Evolutionary conservation across 768 basidiomycete species (phyloP).

Genomic region (Tricholoma flavovirens): DNA sequence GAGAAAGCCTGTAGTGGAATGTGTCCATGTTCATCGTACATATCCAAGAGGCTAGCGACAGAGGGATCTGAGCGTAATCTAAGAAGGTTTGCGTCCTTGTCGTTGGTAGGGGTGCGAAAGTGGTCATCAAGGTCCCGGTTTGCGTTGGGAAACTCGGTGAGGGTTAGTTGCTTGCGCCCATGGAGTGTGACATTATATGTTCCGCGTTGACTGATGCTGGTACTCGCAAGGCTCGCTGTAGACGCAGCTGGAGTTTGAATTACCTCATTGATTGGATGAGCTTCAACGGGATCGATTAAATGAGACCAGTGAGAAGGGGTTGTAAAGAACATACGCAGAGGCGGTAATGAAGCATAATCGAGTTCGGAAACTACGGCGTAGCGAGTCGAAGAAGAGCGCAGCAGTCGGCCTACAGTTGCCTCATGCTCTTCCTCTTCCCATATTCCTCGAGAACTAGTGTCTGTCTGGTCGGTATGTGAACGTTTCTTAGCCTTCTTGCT

Average conservation of each 20-base stretch:
- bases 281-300: slow-evolving; percentile 23
- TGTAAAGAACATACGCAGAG: slow-evolving; percentile 52
- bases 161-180: slow-evolving; percentile 51
- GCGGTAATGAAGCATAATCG: slow-evolving; percentile 54
- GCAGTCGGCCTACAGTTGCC: slow-evolving; percentile 42
- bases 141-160: slow-evolving; percentile 62
- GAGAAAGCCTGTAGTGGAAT: slow-evolving; percentile 60
- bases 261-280: slow-evolving; percentile 63
- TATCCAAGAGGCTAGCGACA: slow-evolving; percentile 63
- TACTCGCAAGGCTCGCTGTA: slow-evolving; percentile 47
- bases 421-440: slow-evolving; percentile 47
- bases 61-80: slow-evolving; percentile 72
- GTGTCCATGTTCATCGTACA: slow-evolving; percentile 71
- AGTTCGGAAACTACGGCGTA: slow-evolving; percentile 51
- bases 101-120: slow-evolving; percentile 27
- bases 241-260: slow-evolving; percentile 45
- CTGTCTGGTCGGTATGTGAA: slow-evolving; percentile 20
- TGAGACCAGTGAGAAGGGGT: background rate
- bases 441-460: slow-evolving; percentile 10
- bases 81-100: slow-evolving; percentile 46
- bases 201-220: slow-evolving; percentile 43
- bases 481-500: slow-evolving; percentile 53
- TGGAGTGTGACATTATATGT: slow-evolving; percentile 74
- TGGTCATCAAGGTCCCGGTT: slow-evolving; percentile 36
- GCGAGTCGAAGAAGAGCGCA: slow-evolving; percentile 70